A percentile compares a stretch with the other conserved stretches of the same genome.
phyloP scores from a whole-genome alignment of 441 rosid genomes.

The Hypseocharis bilobata region DNA sequence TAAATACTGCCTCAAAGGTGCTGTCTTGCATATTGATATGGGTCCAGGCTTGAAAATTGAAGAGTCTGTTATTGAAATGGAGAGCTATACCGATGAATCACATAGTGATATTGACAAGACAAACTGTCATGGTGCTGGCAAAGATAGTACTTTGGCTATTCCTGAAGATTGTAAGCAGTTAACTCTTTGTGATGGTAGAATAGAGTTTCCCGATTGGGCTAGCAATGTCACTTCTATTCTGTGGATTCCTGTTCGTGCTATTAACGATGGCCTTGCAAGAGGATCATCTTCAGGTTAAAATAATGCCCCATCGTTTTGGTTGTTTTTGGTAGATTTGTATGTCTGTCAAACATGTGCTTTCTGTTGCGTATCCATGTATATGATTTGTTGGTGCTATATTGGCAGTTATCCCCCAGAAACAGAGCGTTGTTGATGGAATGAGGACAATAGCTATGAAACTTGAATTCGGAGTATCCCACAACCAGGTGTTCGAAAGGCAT shows the following conservation, averaged over 20 bases:
- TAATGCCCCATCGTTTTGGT: conserved; percentile 13
- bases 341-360: conserved; percentile 5
- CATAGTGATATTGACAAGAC: conserved; percentile 22
- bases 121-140: conserved; percentile 24
- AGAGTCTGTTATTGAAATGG: conserved; percentile 80
- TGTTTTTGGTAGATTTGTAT: conserved; percentile 9
- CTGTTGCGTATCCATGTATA: conserved; percentile 19
- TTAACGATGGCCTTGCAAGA: conserved; percentile 65
- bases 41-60: conserved; percentile 90
- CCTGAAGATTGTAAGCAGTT: conserved; percentile 46
- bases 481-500: conserved; percentile 89
- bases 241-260: conserved; percentile 83
- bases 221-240: conserved; percentile 58
- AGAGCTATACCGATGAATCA: conserved; percentile 35
- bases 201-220: conserved; percentile 89
- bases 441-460: conserved; percentile 94
- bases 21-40: conserved; percentile 78
- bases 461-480: conserved; percentile 79
- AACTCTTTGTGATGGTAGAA: conserved; percentile 51
- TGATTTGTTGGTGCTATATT: conserved; percentile 16
- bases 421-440: conserved; percentile 84
- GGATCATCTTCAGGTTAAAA: conserved; percentile 82
- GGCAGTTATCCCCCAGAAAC: conserved; percentile 59
- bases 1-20: conserved; percentile 72
- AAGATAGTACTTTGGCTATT: conserved; percentile 28